A percentile compares a stretch with the other conserved stretches of the same genome.
phyloP scores from a whole-genome alignment of 768 basidiomycete genomes.

The Mycena alexandri region DNA sequence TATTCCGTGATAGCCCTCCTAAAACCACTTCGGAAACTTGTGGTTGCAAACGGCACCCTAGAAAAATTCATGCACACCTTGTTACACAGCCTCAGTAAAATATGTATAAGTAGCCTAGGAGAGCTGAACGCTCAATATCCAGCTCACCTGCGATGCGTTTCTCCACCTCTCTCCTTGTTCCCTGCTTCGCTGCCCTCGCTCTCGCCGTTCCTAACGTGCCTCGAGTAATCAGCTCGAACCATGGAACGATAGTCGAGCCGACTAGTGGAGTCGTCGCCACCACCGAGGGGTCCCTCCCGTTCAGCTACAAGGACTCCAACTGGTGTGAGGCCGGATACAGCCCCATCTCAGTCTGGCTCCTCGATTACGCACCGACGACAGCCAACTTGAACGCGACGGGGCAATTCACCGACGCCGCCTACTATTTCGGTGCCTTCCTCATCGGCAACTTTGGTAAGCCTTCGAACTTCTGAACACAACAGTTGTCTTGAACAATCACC shows the following conservation, averaged over 20 bases:
- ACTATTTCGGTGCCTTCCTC: slow-evolving; percentile 35
- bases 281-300: slow-evolving; percentile 28
- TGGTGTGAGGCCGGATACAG: slow-evolving; percentile 42
- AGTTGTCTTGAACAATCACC: background rate
- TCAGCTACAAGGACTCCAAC: slow-evolving; percentile 38
- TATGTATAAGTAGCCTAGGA: slow-evolving; percentile 17
- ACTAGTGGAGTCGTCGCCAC: slow-evolving; percentile 14
- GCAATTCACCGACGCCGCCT: slow-evolving; percentile 29
- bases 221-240: slow-evolving; percentile 23
- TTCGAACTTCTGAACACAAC: background rate
- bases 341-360: slow-evolving; percentile 38
- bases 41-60: slow-evolving; percentile 8
- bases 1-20: slow-evolving; percentile 20
- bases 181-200: slow-evolving; percentile 25
- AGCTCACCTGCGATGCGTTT: slow-evolving; percentile 28
- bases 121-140: slow-evolving; percentile 1
- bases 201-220: slow-evolving; percentile 20
- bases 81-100: background rate
- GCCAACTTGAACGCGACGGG: slow-evolving; percentile 38
- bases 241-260: slow-evolving; percentile 35
- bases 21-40: background rate
- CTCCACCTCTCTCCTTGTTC: slow-evolving; percentile 17
- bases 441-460: slow-evolving; percentile 26
- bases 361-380: slow-evolving; percentile 35
- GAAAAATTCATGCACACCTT: background rate